Evolutionary conservation across 2,329 filamentous ascomycete genomes (phyloP), one percentile per base, ranked within the genome.

Genomic region (Fonsecaea monophora): DNA sequence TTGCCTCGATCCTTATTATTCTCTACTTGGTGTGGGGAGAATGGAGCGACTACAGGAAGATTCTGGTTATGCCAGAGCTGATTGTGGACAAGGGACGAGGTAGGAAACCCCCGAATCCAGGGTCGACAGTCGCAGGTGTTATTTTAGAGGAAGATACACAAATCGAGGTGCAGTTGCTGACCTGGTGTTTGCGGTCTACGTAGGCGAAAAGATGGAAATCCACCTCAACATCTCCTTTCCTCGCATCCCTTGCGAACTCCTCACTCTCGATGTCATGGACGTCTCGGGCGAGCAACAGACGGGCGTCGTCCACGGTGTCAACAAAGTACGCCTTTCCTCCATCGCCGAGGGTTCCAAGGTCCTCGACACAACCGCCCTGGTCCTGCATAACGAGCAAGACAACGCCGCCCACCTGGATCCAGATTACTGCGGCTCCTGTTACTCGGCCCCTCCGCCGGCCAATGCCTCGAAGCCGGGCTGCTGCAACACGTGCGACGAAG

Each of bases 211-310:
- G 80, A 98, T 99, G 94, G 95, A 98, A 79, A 99, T 99, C 72
- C 93, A 97, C 78, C 87, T 99, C 80, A 99, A 99, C 82, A 89
- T 99, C 67, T 95, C 92, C 55, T 99, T 99, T 78, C 95, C 95
- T 9, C 89, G 89, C 70, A 87, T 99, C 73, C 95, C 95, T 9
- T 99, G 95, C 82, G 94, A 98, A 80, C 88, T 99, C 60, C 84
- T 98, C 72, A 97, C 95, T 12, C 89, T 99, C 74, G 95, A 99
- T 78, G 94, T 99, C 64, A 99, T 99, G 95, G 95, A 99, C 81
- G 94, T 98, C 32, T 97, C 93, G 25, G 95, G 95, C 70, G 95
- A 99, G 80, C 91, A 97, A 76, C 95, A 99, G 79, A 92, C 94
- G 73, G 95, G 94, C 60, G 91, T 99, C 66, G 89, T 92, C 78